phyloP scores from a whole-genome alignment of 768 basidiomycete genomes.

The Amanita phalloides region DNA sequence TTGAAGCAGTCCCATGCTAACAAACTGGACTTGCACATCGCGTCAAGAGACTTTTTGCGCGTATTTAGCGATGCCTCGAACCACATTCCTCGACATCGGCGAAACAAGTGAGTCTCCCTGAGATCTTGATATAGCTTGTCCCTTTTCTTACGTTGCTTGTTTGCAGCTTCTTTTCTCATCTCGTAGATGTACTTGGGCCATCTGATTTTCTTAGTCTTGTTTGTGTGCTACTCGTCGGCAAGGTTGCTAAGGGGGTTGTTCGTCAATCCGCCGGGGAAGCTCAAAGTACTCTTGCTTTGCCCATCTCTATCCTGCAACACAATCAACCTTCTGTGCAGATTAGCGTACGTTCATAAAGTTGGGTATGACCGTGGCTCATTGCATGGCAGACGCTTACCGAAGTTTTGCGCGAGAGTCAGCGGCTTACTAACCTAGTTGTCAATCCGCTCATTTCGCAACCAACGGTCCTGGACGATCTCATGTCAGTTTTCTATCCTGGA shows the following conservation, averaged over 20 bases:
- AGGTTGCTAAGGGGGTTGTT: conserved; percentile 55
- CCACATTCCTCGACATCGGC: conserved; percentile 88
- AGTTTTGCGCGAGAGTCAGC: conserved; percentile 53
- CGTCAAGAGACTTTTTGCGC: conserved; percentile 70
- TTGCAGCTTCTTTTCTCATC: conserved; percentile 64
- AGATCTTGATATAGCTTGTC: not conserved
- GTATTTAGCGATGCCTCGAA: conserved; percentile 91
- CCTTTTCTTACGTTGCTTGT: too few relatives aligned
- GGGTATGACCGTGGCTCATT: not conserved
- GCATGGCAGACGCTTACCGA: conserved; percentile 46
- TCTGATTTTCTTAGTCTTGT: conserved; percentile 75
- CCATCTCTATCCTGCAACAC: conserved; percentile 54
- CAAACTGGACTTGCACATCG: conserved; percentile 52
- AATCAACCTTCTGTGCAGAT: conserved; percentile 37
- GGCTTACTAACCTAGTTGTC: conserved; percentile 36
- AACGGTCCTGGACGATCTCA: conserved; percentile 44
- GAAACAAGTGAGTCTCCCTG: conserved; percentile 53
- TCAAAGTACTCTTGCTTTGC: conserved; percentile 49
- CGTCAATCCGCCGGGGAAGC: conserved; percentile 54
- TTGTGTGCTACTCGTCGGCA: conserved; percentile 78
- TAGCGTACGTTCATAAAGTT: conserved; percentile 27
- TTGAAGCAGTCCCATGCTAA: conserved; percentile 46
- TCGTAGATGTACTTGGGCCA: conserved; percentile 73
- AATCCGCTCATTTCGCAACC: conserved; percentile 24
- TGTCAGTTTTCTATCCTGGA: conserved; percentile 27